Percentiles rank a stretch among this genome's conserved stretches.
Conservation (phyloP, 148 eudicot genomes). For the Fallopia convolvulus region DNA sequence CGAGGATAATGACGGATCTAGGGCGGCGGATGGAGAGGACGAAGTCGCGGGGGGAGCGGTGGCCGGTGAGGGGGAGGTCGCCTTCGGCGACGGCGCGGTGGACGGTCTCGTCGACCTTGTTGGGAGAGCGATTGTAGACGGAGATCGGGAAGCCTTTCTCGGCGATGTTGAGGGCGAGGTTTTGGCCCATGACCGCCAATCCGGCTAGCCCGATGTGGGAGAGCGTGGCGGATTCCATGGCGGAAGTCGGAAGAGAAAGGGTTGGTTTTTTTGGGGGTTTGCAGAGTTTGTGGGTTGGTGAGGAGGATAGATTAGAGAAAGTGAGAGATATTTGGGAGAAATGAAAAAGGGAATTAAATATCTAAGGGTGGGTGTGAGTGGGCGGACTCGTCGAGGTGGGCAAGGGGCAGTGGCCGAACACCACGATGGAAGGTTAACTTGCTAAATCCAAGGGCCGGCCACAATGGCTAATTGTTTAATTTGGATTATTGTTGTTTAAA, state of each 20-base stretch:
- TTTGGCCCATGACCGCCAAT: constrained; percentile 87
- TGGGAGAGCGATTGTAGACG: constrained; percentile 65
- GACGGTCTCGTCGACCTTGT: constrained; percentile 62
- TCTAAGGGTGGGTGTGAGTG: background rate
- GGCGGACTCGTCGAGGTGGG: constrained; percentile 64
- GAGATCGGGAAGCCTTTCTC: constrained; percentile 83
- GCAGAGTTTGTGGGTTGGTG: background rate
- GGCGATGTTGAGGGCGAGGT: constrained; percentile 81
- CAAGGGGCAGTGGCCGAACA: constrained; percentile 29
- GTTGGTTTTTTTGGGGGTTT: background rate
- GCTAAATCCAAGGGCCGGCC: background rate
- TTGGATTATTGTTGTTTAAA: too few relatives aligned
- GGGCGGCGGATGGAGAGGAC: constrained; percentile 61
- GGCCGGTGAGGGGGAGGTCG: constrained; percentile 46
- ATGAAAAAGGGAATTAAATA: constrained; percentile 7
- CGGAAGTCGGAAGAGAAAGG: constrained; percentile 15
- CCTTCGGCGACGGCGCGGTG: constrained; percentile 59
- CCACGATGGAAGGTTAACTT: background rate
- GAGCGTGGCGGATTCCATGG: constrained; percentile 27
- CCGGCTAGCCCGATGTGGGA: constrained; percentile 74
- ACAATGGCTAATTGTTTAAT: background rate
- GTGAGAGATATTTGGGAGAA: background rate
- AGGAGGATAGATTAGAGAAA: background rate
- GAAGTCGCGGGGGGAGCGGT: constrained; percentile 52
- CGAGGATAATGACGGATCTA: constrained; percentile 70